These are phyloP conservation scores for Hyphopichia buzzinii DNA, from an alignment of 1,139 yeast species.

Conservation along the genomic window DNA sequence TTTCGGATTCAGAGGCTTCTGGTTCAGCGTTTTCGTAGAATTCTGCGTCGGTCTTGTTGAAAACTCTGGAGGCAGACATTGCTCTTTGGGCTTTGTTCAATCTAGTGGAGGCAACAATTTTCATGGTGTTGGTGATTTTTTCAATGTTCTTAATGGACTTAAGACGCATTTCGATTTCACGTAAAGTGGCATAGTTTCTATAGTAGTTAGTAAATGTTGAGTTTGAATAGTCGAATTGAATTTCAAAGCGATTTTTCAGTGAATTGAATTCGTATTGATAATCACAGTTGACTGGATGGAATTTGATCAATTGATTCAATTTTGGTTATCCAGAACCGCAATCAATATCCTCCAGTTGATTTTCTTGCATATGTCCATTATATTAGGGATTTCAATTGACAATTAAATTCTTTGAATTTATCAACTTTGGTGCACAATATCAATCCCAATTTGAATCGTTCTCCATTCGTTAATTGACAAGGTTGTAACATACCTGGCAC, in stretches of 20 bases:
- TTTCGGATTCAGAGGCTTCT: conserved; percentile 49
- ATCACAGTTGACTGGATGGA: no score
- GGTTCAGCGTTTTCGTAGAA: conserved; percentile 84
- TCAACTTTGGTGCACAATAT: no score
- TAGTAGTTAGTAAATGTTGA: conserved; percentile 8
- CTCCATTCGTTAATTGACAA: no score
- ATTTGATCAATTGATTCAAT: no score
- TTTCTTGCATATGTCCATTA: no score
- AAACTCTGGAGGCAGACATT: conserved; percentile 84
- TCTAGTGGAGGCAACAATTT: conserved; percentile 98
- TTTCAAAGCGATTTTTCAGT: no score
- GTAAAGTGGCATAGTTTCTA: conserved; percentile 95
- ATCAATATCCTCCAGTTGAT: no score
- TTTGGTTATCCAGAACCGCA: no score
- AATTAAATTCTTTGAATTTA: no score
- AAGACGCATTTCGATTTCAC: conserved; percentile 97
- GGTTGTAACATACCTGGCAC: conserved; percentile 53
- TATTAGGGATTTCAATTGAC: neutral
- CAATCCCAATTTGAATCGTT: no score
- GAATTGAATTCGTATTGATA: no score
- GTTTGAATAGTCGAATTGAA: no score
- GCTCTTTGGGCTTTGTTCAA: conserved; percentile 95
- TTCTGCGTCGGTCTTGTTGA: conserved; percentile 76
- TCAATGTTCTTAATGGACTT: conserved; percentile 98
- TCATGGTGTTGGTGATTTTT: conserved; percentile 99